Conservation (phyloP, 805 yeast genomes). For the Candida hungchunana region DNA sequence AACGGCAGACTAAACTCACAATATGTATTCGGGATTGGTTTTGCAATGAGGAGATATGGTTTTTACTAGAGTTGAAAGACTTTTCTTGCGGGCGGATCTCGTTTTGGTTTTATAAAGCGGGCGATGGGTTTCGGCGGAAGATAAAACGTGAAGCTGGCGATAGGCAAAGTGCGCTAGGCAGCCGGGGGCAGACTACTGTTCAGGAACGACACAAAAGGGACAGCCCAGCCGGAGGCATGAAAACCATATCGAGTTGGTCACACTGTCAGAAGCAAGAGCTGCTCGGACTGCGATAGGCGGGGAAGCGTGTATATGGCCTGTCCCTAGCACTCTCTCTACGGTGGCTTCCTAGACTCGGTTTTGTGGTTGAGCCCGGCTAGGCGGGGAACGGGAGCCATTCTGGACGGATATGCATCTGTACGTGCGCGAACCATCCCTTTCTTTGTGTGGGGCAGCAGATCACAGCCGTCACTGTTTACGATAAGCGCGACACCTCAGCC, state of each 20-base stretch:
- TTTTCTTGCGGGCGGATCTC: not conserved
- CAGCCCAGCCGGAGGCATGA: not conserved
- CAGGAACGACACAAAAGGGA: not conserved
- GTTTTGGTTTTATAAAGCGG: not conserved
- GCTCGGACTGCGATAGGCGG: too few species aligned
- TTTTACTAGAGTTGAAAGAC: not conserved
- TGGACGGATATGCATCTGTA: conserved; percentile 4
- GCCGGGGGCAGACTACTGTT: not conserved
- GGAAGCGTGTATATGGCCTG: too few species aligned
- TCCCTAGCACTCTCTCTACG: too few species aligned
- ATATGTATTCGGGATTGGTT: too few species aligned
- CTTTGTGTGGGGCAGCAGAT: conserved; percentile 9
- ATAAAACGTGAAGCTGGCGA: not conserved
- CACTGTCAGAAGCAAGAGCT: too few species aligned
- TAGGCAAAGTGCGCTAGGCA: not conserved
- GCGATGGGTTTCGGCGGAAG: too few species aligned
- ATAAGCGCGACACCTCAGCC: conserved; percentile 10
- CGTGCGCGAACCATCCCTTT: conserved; percentile 5
- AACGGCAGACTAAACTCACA: not conserved
- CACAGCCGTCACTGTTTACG: conserved; percentile 4
- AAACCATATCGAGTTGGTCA: not conserved
- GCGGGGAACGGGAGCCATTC: conserved; percentile 1
- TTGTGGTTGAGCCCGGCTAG: too few species aligned
- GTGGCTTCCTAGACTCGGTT: too few species aligned
- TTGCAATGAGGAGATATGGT: too few species aligned